A percentile compares a stretch with the other conserved stretches of the same genome.
These are phyloP conservation scores for Cordyceps fumosorosea DNA, from an alignment of 2,329 filamentous ascomycete species.

Conservation along the genomic window DNA sequence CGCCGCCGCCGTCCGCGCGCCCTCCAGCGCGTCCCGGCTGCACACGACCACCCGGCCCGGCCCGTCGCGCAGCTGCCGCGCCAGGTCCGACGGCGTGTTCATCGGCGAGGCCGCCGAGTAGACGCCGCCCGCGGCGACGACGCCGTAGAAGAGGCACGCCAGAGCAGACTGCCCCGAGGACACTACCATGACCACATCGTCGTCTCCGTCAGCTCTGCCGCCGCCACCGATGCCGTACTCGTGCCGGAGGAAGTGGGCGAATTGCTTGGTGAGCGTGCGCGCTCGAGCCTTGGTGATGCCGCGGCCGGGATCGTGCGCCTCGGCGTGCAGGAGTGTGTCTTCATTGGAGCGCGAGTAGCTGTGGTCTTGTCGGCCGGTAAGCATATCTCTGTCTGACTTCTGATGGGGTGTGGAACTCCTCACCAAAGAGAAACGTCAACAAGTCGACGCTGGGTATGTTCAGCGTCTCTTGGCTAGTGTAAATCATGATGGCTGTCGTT, in stretches of 20 bases:
- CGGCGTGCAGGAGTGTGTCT: constrained; percentile 48
- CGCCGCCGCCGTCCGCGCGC: constrained; percentile 42
- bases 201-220: constrained; percentile 30
- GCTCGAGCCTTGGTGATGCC: constrained; percentile 46
- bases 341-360: constrained; percentile 29
- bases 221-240: constrained; percentile 44
- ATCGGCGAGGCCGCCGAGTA: constrained; percentile 49
- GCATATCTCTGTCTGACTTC: neutral
- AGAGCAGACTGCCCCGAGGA: constrained; percentile 51
- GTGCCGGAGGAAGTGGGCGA: constrained; percentile 48
- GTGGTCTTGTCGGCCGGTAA: constrained; percentile 25
- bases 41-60: constrained; percentile 36
- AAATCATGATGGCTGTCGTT: constrained; percentile 26
- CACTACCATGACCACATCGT: constrained; percentile 50
- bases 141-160: constrained; percentile 46
- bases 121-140: constrained; percentile 53
- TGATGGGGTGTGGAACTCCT: neutral
- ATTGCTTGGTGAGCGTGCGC: constrained; percentile 41
- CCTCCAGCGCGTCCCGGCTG: constrained; percentile 39
- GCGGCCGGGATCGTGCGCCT: constrained; percentile 49
- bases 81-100: constrained; percentile 44
- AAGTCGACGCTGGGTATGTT: constrained; percentile 35
- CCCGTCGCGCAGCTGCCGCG: constrained; percentile 33
- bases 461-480: constrained; percentile 25
- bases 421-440: constrained; percentile 38